Evolutionary conservation across 306 rosid species (phyloP).

Genomic region (Mimosa pudica): DNA sequence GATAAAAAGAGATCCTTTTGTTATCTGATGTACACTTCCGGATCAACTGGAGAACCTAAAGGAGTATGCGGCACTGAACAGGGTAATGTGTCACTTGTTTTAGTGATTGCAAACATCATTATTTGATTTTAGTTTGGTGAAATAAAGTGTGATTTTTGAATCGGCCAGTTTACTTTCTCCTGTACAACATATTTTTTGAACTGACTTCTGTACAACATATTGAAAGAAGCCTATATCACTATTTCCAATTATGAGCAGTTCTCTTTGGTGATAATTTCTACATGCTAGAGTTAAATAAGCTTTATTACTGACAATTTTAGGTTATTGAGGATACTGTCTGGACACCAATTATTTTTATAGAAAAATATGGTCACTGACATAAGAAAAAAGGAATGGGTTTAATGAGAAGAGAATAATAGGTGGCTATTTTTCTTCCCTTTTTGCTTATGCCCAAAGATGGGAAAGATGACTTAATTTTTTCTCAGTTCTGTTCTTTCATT

Average conservation of each 20-base stretch:
- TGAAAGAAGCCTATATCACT: constrained; percentile 7
- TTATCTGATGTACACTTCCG: constrained; percentile 89
- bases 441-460: neutral
- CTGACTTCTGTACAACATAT: neutral
- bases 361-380: neutral
- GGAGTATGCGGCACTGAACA: constrained; percentile 89
- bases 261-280: neutral
- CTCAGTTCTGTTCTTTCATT: neutral
- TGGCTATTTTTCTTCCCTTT: neutral
- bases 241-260: constrained; percentile 8
- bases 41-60: constrained; percentile 91
- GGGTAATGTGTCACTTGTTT: constrained; percentile 44
- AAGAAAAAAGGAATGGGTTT: neutral
- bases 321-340: neutral
- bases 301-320: neutral
- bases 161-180: constrained; percentile 16
- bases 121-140: neutral
- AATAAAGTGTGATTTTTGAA: constrained; percentile 3
- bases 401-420: neutral
- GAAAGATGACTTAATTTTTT: neutral
- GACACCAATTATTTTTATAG: neutral
- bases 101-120: neutral
- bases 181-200: neutral
- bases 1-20: constrained; percentile 65
- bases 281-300: neutral